A percentile compares a stretch with the other conserved stretches of the same genome.
phyloP scores from a whole-genome alignment of 805 yeast species.

The Debaryomyces tyrocola region DNA sequence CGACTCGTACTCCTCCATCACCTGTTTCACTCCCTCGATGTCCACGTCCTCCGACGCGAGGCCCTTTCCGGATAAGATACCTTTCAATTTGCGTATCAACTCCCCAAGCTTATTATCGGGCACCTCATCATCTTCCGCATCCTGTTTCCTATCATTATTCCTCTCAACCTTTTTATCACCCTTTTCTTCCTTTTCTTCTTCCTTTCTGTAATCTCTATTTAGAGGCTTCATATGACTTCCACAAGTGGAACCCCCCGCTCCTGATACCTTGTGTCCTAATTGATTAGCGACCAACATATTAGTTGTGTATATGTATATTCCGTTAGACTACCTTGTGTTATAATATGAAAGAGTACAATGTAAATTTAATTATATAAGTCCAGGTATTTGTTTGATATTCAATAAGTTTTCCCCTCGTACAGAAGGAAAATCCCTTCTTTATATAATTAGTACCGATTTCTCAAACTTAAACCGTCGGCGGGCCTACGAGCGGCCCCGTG shows the following conservation, averaged over 20 bases:
- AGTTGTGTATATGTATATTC: not conserved
- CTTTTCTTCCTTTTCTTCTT: not conserved
- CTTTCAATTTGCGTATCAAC: constrained; percentile 28
- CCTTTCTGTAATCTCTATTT: not conserved
- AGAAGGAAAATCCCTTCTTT: no score
- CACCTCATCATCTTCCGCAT: constrained; percentile 3
- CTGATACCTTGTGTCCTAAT: not conserved
- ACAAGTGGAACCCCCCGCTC: not conserved
- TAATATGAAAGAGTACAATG: no score
- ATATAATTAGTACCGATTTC: not conserved
- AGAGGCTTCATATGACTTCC: not conserved
- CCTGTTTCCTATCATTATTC: not conserved
- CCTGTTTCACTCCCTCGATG: constrained; percentile 41
- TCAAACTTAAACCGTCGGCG: not conserved
- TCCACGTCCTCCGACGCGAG: constrained; percentile 52
- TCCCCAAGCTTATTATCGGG: constrained; percentile 20
- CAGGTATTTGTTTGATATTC: no score
- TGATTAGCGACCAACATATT: constrained; percentile 1
- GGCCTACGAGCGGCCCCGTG: not conserved
- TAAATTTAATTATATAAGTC: no score
- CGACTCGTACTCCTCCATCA: constrained; percentile 51
- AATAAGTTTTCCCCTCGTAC: no score
- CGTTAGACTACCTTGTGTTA: no score
- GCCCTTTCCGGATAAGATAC: constrained; percentile 29
- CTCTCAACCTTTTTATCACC: not conserved